These are phyloP conservation scores for Pezizomycotina sp. DNA, from an alignment of 2,329 filamentous ascomycete species.

Conservation along the genomic window DNA sequence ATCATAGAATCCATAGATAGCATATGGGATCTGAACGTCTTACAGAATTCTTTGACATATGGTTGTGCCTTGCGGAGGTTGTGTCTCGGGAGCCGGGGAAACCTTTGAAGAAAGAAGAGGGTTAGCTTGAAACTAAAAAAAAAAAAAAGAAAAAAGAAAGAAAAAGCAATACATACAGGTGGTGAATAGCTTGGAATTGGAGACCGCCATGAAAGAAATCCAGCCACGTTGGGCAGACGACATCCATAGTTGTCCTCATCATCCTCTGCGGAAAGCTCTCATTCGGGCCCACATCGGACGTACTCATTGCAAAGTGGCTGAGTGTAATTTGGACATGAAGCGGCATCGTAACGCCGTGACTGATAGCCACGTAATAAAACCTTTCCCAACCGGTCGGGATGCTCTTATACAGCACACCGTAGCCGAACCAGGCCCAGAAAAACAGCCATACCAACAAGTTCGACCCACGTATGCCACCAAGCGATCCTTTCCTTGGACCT, in stretches of 20 bases:
- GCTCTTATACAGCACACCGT: conserved; percentile 55
- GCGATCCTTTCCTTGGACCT: conserved; percentile 56
- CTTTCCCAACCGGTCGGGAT: conserved; percentile 55
- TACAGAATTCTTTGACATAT: conserved; percentile 64
- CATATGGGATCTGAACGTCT: conserved; percentile 70
- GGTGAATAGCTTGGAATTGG: conserved; percentile 49
- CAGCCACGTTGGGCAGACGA: conserved; percentile 73
- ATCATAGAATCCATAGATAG: conserved; percentile 67
- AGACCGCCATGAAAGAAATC: conserved; percentile 80
- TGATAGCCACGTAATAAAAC: conserved; percentile 59
- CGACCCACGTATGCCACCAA: conserved; percentile 71
- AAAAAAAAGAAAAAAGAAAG: neutral
- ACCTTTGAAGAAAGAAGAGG: conserved; percentile 2
- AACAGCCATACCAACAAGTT: conserved; percentile 57
- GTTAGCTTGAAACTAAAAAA: conserved; percentile 1
- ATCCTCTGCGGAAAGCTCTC: conserved; percentile 85
- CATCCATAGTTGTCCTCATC: conserved; percentile 84
- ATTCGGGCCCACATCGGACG: conserved; percentile 61
- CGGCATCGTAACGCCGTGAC: conserved; percentile 64
- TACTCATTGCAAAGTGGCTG: conserved; percentile 88
- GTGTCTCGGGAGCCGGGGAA: conserved; percentile 66
- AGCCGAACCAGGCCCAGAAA: conserved; percentile 81
- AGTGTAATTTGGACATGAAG: conserved; percentile 81
- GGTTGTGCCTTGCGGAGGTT: conserved; percentile 61
- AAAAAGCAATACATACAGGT: conserved; percentile 20